Conservation (phyloP, 352 stramenopile genomes). For the Phytopythium sindhum region DNA sequence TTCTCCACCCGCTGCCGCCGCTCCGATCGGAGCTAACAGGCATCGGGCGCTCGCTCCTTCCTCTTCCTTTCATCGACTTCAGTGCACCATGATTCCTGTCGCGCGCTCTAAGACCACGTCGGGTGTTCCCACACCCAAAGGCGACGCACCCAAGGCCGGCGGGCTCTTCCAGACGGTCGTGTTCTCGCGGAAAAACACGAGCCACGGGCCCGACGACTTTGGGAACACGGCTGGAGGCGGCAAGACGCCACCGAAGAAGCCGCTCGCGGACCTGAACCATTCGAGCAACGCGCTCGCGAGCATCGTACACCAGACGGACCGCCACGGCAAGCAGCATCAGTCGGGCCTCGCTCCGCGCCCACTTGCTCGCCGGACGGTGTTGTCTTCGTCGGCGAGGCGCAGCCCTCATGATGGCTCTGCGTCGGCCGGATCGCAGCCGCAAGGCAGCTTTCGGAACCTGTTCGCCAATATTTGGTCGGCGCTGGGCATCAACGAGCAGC, state of each 20-base stretch:
- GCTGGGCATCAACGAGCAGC: constrained; percentile 59
- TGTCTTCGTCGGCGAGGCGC: constrained; percentile 12
- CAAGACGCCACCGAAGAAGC: constrained; percentile 33
- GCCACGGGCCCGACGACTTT: constrained; percentile 37
- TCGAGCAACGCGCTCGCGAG: constrained; percentile 39
- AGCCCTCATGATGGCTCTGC: constrained; percentile 22
- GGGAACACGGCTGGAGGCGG: constrained; percentile 7
- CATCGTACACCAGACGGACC: constrained; percentile 69
- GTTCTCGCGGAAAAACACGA: constrained; percentile 65
- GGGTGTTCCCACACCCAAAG: constrained; percentile 20
- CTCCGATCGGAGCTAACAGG: neutral
- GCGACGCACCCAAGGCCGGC: constrained; percentile 21
- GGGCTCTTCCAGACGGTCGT: constrained; percentile 60
- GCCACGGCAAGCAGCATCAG: constrained; percentile 49
- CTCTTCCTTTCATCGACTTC: neutral
- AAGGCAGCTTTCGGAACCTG: constrained; percentile 58
- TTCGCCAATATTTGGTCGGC: constrained; percentile 71
- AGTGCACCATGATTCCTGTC: constrained; percentile 1
- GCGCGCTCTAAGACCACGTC: constrained; percentile 1
- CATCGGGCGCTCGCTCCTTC: neutral
- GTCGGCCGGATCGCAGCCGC: constrained; percentile 13
- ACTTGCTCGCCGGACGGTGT: neutral
- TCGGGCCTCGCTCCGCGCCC: constrained; percentile 10
- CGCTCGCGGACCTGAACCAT: constrained; percentile 29
- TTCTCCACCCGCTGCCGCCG: neutral